Evolutionary conservation across 352 stramenopile species (phyloP).

Genomic region (Thraustochytrium striatum): DNA sequence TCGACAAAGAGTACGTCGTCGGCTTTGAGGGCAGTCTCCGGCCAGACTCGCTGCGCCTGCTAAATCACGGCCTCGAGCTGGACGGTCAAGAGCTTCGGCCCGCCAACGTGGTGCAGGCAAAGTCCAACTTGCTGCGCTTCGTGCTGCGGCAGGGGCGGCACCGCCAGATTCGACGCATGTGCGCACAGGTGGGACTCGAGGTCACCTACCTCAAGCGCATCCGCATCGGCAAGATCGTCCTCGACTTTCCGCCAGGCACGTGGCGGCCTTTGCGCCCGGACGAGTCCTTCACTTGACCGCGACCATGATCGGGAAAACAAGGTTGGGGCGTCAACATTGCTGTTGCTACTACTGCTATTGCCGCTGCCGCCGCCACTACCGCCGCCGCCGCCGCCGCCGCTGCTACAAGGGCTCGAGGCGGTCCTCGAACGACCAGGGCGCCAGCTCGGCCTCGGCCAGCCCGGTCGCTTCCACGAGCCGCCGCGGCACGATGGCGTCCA

Average conservation of each 20-base stretch:
- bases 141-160: slow-evolving; percentile 89
- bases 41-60: slow-evolving; percentile 29
- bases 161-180: slow-evolving; percentile 93
- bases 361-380: too few species aligned
- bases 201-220: slow-evolving; percentile 84
- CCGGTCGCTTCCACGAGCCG: neutral
- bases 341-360: too few species aligned
- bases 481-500: slow-evolving; percentile 18
- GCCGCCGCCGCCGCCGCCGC: too few species aligned
- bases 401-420: too few species aligned
- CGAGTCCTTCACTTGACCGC: slow-evolving; percentile 22
- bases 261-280: slow-evolving; percentile 58
- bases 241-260: slow-evolving; percentile 67
- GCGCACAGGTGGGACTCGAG: slow-evolving; percentile 76
- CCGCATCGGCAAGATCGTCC: slow-evolving; percentile 76
- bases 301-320: too few species aligned
- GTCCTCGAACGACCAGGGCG: too few species aligned
- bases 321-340: too few species aligned
- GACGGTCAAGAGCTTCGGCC: slow-evolving; percentile 58
- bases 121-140: slow-evolving; percentile 69
- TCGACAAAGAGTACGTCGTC: slow-evolving; percentile 66
- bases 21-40: slow-evolving; percentile 43
- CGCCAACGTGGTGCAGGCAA: slow-evolving; percentile 53
- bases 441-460: too few species aligned
- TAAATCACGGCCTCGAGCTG: slow-evolving; percentile 54